These are phyloP conservation scores for Bolboschoenoplectus hybrid DNA, from an alignment of 202 grass and related monocot species.

Conservation along the genomic window DNA sequence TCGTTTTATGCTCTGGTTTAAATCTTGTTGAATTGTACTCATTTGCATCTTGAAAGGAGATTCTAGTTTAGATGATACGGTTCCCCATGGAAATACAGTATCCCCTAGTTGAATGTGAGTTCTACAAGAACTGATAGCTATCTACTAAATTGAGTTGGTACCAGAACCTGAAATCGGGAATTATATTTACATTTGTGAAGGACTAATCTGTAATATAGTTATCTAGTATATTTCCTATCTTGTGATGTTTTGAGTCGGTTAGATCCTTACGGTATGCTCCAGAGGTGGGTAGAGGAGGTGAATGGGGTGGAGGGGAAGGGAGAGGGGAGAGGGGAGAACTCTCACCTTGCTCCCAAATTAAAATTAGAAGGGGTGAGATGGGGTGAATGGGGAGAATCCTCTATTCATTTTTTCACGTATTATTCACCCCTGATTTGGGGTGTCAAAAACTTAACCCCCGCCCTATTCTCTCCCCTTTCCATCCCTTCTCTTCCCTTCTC, in stretches of 20 bases:
- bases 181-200: background rate
- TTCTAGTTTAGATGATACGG: background rate
- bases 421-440: too few relatives aligned
- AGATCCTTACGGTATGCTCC: background rate
- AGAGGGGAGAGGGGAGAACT: too few relatives aligned
- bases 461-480: too few relatives aligned
- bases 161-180: background rate
- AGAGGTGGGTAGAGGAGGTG: too few relatives aligned
- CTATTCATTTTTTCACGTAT: too few relatives aligned
- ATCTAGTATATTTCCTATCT: background rate
- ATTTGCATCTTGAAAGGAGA: background rate
- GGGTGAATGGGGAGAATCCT: too few relatives aligned
- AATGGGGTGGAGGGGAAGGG: too few relatives aligned
- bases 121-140: background rate
- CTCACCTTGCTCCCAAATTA: too few relatives aligned
- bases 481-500: too few relatives aligned
- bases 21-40: background rate
- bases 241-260: background rate
- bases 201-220: background rate
- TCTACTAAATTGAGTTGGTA: background rate
- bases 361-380: too few relatives aligned
- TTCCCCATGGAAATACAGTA: background rate
- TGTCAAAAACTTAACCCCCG: too few relatives aligned
- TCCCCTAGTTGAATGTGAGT: background rate
- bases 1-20: background rate